Evolutionary conservation across 257 asterid genomes (phyloP).

Genomic region (Salvia hispanica): DNA sequence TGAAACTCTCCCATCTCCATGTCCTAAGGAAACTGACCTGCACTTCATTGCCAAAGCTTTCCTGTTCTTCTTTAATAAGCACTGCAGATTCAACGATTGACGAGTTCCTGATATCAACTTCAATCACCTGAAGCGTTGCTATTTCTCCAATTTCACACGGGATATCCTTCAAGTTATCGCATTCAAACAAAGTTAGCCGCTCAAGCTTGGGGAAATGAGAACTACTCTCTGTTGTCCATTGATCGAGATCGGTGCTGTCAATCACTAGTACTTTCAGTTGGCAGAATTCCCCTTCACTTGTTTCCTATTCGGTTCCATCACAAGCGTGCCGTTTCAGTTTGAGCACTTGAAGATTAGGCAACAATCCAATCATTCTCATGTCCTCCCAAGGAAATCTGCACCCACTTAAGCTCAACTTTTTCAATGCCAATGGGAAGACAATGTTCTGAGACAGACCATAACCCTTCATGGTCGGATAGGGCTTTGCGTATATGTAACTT

Average conservation of each 20-base stretch:
- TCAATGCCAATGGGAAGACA: neutral
- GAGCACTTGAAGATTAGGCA: slow-evolving; percentile 21
- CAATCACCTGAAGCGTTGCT: slow-evolving; percentile 18
- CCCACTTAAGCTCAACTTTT: slow-evolving; percentile 25
- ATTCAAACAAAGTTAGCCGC: neutral
- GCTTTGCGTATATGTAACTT: too few species aligned
- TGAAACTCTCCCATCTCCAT: neutral
- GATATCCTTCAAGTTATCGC: slow-evolving; percentile 1
- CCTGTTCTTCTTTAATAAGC: slow-evolving; percentile 19
- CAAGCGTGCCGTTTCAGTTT: slow-evolving; percentile 10
- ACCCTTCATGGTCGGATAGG: neutral
- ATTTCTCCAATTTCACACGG: slow-evolving; percentile 23
- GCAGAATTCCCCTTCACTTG: too few species aligned
- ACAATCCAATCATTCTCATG: slow-evolving; percentile 1
- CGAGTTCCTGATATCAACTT: slow-evolving; percentile 9
- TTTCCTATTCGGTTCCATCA: neutral
- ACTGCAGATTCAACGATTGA: neutral
- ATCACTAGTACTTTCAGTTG: neutral
- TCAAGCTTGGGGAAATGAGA: slow-evolving; percentile 12
- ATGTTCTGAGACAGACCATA: neutral
- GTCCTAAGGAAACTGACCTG: neutral
- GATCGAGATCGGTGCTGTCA: neutral
- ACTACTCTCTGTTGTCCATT: slow-evolving; percentile 5
- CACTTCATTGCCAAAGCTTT: slow-evolving; percentile 21
- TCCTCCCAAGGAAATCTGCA: slow-evolving; percentile 24